A percentile compares a stretch with the other conserved stretches of the same genome.
Evolutionary conservation across 2,329 filamentous ascomycete species (phyloP).

Genomic region (Aspergillus neotritici): DNA sequence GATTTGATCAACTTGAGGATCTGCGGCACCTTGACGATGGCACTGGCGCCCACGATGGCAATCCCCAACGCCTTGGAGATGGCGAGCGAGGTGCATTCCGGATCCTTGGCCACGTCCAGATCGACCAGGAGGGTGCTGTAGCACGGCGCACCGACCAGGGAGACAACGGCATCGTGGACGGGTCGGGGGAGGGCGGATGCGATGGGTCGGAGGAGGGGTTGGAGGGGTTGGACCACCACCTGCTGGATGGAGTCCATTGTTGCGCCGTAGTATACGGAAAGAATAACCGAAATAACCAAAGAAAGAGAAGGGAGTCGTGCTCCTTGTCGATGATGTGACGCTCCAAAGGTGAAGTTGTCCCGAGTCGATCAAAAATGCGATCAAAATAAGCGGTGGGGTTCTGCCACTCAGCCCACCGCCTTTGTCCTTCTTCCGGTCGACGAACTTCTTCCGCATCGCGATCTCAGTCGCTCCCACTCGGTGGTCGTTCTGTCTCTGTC

Average conservation of each 20-base stretch:
- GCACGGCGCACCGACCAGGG: constrained; percentile 76
- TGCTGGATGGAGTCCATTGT: constrained; percentile 41
- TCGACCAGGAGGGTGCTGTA: constrained; percentile 82
- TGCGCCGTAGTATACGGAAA: not conserved
- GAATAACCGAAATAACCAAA: not conserved
- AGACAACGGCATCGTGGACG: constrained; percentile 67
- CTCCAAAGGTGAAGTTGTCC: too few species aligned
- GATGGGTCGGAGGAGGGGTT: constrained; percentile 56
- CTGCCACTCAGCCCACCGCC: too few species aligned
- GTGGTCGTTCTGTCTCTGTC: not conserved
- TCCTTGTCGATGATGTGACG: too few species aligned
- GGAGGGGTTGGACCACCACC: constrained; percentile 38
- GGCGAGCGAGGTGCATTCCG: constrained; percentile 78
- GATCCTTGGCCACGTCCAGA: constrained; percentile 66
- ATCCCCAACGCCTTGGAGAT: constrained; percentile 90
- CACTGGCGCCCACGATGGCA: constrained; percentile 83
- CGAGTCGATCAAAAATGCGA: too few species aligned
- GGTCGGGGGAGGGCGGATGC: constrained; percentile 68
- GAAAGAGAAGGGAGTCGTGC: not conserved
- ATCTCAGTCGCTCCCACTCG: constrained; percentile 2
- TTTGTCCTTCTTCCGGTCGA: too few species aligned
- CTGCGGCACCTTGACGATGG: constrained; percentile 94
- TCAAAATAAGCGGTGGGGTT: too few species aligned
- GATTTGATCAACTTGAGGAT: constrained; percentile 85
- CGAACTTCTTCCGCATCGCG: not conserved